These are phyloP conservation scores for Vaccinium corymbosum DNA, from an alignment of 148 eudicot species.

Conservation along the genomic window DNA sequence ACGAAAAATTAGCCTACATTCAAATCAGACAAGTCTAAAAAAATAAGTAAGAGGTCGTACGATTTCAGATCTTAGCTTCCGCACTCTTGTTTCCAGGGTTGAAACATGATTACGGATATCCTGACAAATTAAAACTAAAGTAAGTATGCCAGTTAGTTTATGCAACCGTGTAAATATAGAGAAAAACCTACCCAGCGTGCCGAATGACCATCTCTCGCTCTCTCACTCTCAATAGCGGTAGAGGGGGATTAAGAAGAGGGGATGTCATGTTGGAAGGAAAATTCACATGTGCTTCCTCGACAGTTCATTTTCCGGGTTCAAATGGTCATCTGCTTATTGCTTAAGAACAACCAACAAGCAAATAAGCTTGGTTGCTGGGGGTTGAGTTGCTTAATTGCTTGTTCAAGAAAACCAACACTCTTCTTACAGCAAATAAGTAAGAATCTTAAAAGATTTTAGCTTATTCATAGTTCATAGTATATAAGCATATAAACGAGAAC, in stretches of 20 bases:
- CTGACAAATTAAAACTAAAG: conserved; percentile 25
- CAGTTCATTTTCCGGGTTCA: background rate
- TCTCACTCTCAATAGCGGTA: background rate
- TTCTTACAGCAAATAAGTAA: no score
- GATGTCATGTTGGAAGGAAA: background rate
- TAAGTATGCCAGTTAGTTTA: background rate
- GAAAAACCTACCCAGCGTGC: background rate
- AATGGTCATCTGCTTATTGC: background rate
- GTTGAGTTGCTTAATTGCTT: no score
- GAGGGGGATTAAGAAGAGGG: background rate
- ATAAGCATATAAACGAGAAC: background rate
- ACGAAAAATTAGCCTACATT: background rate
- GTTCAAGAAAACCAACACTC: background rate
- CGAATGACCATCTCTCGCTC: background rate
- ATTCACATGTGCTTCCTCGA: background rate
- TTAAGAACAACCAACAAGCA: background rate
- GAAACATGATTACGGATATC: conserved; percentile 71
- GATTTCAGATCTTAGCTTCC: conserved; percentile 68
- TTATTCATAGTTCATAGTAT: background rate
- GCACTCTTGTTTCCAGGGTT: conserved; percentile 52
- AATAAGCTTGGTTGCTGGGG: no score
- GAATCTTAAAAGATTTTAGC: background rate
- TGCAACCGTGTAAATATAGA: background rate
- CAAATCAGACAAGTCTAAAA: background rate
- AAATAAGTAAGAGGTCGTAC: conserved; percentile 35